phyloP scores from a whole-genome alignment of 1,139 yeast genomes.

The Ogataea hybrid region DNA sequence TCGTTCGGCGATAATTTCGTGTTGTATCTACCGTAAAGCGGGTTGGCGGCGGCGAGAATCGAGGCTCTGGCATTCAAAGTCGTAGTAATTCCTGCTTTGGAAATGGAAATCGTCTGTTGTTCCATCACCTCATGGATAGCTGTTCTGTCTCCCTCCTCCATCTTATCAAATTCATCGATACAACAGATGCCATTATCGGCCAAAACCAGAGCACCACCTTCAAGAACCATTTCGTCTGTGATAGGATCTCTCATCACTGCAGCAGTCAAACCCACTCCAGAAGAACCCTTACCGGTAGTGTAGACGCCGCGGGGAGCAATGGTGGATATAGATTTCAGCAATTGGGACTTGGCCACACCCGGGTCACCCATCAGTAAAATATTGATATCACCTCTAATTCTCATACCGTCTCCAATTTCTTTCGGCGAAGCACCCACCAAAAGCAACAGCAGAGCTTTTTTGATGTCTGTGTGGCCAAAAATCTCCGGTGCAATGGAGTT shows the following conservation, averaged over 20 bases:
- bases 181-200: conserved; percentile 99
- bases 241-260: conserved; percentile 99
- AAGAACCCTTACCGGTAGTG: conserved; percentile 98
- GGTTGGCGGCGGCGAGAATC: conserved; percentile 97
- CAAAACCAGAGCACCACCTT: conserved; percentile 96
- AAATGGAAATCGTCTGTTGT: conserved; percentile 96
- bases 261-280: conserved; percentile 98
- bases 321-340: conserved; percentile 85
- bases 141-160: conserved; percentile 96
- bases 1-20: conserved; percentile 89
- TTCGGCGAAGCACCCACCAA: conserved; percentile 96
- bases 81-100: conserved; percentile 97
- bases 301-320: conserved; percentile 97
- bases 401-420: conserved; percentile 93
- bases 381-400: conserved; percentile 96
- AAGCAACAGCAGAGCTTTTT: conserved; percentile 80
- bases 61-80: conserved; percentile 96
- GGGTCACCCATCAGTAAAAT: conserved; percentile 99
- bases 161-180: conserved; percentile 98
- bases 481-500: conserved; percentile 97
- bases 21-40: conserved; percentile 92
- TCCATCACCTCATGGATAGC: conserved; percentile 99
- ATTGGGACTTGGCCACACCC: conserved; percentile 98
- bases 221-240: conserved; percentile 96
- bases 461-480: conserved; percentile 90